A percentile compares a stretch with the other conserved stretches of the same genome.
phyloP scores from a whole-genome alignment of 2,329 filamentous ascomycete species.

The Botrytis deweyae region DNA sequence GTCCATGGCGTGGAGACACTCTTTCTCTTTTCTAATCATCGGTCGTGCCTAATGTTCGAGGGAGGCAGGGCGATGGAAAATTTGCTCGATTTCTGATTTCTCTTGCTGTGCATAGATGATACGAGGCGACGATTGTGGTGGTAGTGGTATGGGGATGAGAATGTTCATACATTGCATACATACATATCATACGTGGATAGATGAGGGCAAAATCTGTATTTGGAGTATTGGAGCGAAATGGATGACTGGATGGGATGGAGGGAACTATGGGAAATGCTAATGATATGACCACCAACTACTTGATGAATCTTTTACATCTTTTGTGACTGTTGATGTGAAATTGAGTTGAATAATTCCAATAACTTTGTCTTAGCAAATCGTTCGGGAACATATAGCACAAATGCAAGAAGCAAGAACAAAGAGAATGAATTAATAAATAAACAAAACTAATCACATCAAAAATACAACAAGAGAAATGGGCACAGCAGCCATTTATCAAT shows the following conservation, averaged over 20 bases:
- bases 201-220: slow-evolving; percentile 5
- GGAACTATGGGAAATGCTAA: slow-evolving; percentile 18
- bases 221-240: slow-evolving; percentile 13
- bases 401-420: background rate
- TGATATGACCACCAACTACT: slow-evolving; percentile 15
- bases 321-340: background rate
- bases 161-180: slow-evolving; percentile 15
- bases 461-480: background rate
- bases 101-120: slow-evolving; percentile 14
- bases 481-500: background rate
- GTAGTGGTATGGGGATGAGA: background rate
- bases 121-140: background rate
- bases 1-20: background rate
- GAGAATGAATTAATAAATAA: background rate
- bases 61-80: background rate
- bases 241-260: slow-evolving; percentile 10
- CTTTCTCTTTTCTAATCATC: slow-evolving; percentile 1
- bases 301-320: background rate
- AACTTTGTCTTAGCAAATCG: background rate
- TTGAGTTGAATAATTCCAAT: background rate
- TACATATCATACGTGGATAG: slow-evolving; percentile 20
- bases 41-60: background rate
- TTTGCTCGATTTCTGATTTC: background rate
- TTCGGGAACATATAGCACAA: background rate
- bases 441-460: background rate